These are phyloP conservation scores for Malus hybrid DNA, from an alignment of 331 rosid genomes.

Conservation along the genomic window DNA sequence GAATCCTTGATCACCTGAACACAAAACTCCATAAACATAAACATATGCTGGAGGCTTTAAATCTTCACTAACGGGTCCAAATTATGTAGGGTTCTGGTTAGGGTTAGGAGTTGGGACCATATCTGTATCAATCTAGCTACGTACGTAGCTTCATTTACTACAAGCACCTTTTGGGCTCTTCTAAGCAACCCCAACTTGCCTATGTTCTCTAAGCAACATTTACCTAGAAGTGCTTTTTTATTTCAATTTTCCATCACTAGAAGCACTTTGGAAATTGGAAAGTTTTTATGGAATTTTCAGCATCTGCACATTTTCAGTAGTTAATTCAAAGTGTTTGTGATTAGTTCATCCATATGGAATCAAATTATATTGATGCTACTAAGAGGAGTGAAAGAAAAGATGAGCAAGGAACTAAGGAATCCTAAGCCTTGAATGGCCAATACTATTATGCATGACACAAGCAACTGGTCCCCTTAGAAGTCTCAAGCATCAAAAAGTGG, in stretches of 20 bases:
- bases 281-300: not conserved
- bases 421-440: slow-evolving; percentile 14
- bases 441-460: slow-evolving; percentile 30
- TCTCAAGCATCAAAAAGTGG: slow-evolving; percentile 33
- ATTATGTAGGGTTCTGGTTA: not conserved
- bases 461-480: slow-evolving; percentile 30
- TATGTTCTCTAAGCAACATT: not conserved
- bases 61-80: not conserved
- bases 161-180: not conserved
- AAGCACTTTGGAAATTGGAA: not conserved
- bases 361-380: slow-evolving; percentile 24
- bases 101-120: too few species aligned
- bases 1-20: too few species aligned
- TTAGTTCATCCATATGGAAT: slow-evolving; percentile 22
- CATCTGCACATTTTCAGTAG: too few species aligned
- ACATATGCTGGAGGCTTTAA: not conserved
- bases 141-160: too few species aligned
- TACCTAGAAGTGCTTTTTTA: not conserved
- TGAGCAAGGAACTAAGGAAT: not conserved
- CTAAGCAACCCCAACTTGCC: not conserved
- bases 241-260: not conserved
- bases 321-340: not conserved
- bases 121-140: too few species aligned
- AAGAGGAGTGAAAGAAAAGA: too few species aligned
- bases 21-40: not conserved